phyloP scores from a whole-genome alignment of 257 asterid species.

The Plantago major region DNA sequence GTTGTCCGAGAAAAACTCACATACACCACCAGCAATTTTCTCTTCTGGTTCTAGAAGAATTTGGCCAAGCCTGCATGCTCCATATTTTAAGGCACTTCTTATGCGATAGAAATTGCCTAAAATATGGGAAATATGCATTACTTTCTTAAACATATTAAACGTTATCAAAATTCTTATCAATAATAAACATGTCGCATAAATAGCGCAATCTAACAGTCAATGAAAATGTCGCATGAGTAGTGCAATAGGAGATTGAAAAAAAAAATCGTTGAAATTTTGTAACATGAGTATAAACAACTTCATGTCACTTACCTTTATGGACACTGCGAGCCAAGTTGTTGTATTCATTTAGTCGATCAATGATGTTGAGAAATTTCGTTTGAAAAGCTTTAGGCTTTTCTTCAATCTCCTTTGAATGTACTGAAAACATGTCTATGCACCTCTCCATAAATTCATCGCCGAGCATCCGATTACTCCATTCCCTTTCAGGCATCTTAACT shows the following conservation, averaged over 20 bases:
- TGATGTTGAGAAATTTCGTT: slow-evolving; percentile 61
- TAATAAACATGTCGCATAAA: no score
- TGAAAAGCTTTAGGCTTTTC: slow-evolving; percentile 46
- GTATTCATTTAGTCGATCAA: slow-evolving; percentile 74
- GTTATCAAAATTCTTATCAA: no score
- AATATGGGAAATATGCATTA: slow-evolving; percentile 19
- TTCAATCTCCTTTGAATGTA: slow-evolving; percentile 41
- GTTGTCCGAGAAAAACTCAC: slow-evolving; percentile 40
- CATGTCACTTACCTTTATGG: slow-evolving; percentile 53
- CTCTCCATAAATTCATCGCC: slow-evolving; percentile 51
- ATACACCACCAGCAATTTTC: slow-evolving; percentile 47
- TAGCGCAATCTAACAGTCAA: no score
- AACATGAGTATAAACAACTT: background rate
- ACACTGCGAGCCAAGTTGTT: slow-evolving; percentile 97
- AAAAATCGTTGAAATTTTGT: slow-evolving; percentile 14
- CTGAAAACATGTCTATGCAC: slow-evolving; percentile 58
- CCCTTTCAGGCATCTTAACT: slow-evolving; percentile 55
- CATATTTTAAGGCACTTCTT: slow-evolving; percentile 75
- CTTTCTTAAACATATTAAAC: slow-evolving; percentile 3
- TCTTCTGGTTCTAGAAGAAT: slow-evolving; percentile 54
- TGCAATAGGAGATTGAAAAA: no score
- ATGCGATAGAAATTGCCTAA: slow-evolving; percentile 85
- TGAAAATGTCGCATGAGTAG: no score
- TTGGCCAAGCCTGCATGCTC: slow-evolving; percentile 75
- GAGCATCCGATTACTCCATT: slow-evolving; percentile 34